Evolutionary conservation across 1,284 basidiomycete species (phyloP).

Genomic region (Ustilago loliicola): DNA sequence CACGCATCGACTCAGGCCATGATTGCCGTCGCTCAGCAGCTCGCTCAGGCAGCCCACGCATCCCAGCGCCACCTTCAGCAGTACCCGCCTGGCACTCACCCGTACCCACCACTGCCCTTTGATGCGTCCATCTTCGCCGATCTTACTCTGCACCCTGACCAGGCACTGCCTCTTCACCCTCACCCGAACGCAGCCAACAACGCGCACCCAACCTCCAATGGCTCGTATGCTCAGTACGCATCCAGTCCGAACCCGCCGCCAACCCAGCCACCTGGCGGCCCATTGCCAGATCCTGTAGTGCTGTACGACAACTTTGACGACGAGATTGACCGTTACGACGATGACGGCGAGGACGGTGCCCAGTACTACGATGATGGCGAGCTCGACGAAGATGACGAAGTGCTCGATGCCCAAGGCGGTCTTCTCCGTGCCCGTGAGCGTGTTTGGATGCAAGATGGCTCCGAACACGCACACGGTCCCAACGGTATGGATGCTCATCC

Average conservation of each 20-base stretch:
- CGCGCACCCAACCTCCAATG: slow-evolving; percentile 33
- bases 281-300: slow-evolving; percentile 61
- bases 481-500: slow-evolving; percentile 26
- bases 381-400: slow-evolving; percentile 54
- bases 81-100: slow-evolving; percentile 56
- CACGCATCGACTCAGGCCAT: slow-evolving; percentile 68
- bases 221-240: slow-evolving; percentile 54
- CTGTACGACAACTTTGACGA: slow-evolving; percentile 68
- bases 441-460: slow-evolving; percentile 48
- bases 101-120: slow-evolving; percentile 63
- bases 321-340: slow-evolving; percentile 60
- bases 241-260: slow-evolving; percentile 59
- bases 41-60: slow-evolving; percentile 68
- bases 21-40: slow-evolving; percentile 70
- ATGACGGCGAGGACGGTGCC: slow-evolving; percentile 64
- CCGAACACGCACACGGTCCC: slow-evolving; percentile 30
- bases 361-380: slow-evolving; percentile 67
- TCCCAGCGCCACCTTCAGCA: slow-evolving; percentile 65
- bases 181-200: slow-evolving; percentile 55
- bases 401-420: slow-evolving; percentile 41
- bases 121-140: slow-evolving; percentile 68
- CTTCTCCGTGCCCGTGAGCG: slow-evolving; percentile 43
- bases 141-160: slow-evolving; percentile 61
- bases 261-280: slow-evolving; percentile 61
- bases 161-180: slow-evolving; percentile 58